A percentile compares a stretch with the other conserved stretches of the same genome.
phyloP scores from a whole-genome alignment of 2,329 filamentous ascomycete species.

The Moelleriella libera region DNA sequence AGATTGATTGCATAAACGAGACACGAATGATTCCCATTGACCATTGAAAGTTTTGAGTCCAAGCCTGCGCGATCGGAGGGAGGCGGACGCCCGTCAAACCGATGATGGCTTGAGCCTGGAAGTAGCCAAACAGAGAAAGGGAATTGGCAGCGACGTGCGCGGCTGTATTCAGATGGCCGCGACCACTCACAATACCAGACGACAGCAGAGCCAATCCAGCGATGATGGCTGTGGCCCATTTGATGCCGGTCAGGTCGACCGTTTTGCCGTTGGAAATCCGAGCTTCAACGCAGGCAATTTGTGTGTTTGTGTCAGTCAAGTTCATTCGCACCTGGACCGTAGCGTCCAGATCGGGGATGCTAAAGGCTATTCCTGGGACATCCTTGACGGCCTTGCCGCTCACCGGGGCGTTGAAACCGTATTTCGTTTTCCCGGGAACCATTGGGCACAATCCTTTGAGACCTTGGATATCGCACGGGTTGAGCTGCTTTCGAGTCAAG shows the following conservation, averaged over 20 bases:
- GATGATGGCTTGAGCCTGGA: conserved; percentile 83
- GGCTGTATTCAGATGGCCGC: conserved; percentile 89
- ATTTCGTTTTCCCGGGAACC: conserved; percentile 66
- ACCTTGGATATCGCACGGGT: conserved; percentile 53
- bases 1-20: conserved; percentile 68
- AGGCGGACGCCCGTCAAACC: conserved; percentile 68
- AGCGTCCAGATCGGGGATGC: conserved; percentile 80
- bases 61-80: conserved; percentile 74
- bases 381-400: conserved; percentile 37
- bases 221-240: conserved; percentile 79
- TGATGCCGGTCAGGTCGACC: conserved; percentile 73
- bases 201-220: conserved; percentile 69
- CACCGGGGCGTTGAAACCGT: conserved; percentile 54
- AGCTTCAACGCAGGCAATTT: conserved; percentile 75
- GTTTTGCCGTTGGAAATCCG: conserved; percentile 81
- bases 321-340: conserved; percentile 71
- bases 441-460: conserved; percentile 76
- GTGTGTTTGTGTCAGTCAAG: conserved; percentile 41
- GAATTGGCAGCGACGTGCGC: conserved; percentile 88
- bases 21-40: conserved; percentile 88
- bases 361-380: conserved; percentile 75
- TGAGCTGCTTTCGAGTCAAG: conserved; percentile 46
- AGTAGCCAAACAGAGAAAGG: conserved; percentile 80
- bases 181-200: conserved; percentile 74
- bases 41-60: conserved; percentile 97